phyloP scores from a whole-genome alignment of 1,284 basidiomycete genomes.

The Ceratobasidium sp. region DNA sequence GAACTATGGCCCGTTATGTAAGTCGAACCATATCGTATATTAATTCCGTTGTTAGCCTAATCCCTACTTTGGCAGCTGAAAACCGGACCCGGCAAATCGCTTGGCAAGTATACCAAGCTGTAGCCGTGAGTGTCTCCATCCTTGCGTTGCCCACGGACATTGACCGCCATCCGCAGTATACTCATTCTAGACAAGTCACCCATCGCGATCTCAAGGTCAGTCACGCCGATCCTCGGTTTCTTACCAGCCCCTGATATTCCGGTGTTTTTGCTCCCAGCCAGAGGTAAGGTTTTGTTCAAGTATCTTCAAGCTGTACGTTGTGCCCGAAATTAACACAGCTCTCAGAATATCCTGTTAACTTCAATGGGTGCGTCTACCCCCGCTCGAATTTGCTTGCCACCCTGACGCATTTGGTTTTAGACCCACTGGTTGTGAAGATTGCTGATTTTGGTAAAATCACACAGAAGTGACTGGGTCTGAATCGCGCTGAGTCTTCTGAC shows the following conservation, averaged over 20 bases:
- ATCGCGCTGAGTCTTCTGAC: background rate
- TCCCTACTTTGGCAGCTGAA: slow-evolving; percentile 6
- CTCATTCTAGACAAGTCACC: slow-evolving; percentile 43
- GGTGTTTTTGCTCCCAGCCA: slow-evolving; percentile 4
- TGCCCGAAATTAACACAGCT: background rate
- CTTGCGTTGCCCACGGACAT: background rate
- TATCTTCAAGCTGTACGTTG: background rate
- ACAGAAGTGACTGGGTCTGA: background rate
- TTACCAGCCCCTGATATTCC: background rate
- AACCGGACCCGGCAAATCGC: slow-evolving; percentile 27
- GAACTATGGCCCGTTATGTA: slow-evolving; percentile 36
- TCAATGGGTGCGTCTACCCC: slow-evolving; percentile 28
- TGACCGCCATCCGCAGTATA: slow-evolving; percentile 14
- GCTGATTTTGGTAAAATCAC: slow-evolving; percentile 36
- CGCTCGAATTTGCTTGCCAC: background rate
- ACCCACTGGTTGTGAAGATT: slow-evolving; percentile 38
- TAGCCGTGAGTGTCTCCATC: slow-evolving; percentile 25
- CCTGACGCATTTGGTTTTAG: slow-evolving; percentile 8
- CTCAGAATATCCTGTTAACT: slow-evolving; percentile 38
- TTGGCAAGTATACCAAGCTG: slow-evolving; percentile 44
- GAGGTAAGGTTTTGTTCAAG: slow-evolving; percentile 18
- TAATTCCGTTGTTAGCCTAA: background rate
- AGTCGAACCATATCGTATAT: background rate
- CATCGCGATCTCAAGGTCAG: slow-evolving; percentile 44
- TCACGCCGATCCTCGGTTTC: background rate